Base-by-base conservation (phyloP, 1,284 basidiomycete genomes). In the Apiotrichum siamense region DNA sequence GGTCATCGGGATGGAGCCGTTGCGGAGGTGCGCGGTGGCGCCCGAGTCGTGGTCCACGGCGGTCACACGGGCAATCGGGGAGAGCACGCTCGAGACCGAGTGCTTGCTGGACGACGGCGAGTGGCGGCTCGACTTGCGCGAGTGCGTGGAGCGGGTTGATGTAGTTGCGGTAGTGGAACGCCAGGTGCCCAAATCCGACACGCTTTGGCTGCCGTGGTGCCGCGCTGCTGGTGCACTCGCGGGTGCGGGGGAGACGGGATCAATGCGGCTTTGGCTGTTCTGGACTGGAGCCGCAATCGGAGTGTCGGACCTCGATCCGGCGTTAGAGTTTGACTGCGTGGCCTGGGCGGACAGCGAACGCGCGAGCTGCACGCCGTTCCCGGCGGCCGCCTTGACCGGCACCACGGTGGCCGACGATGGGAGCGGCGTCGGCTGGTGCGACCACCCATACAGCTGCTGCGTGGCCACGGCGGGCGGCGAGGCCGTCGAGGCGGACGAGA, bases 201-300 rank as follows among this genome's bases (percentile, higher is more conserved):
- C 23, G 29, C 54, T 55, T 23, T 51, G 49, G 27, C 49, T 48
- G 15, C 31, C 21, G 29, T 48, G 49, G 25, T 57, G 55, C 7
- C 52, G 49, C 3, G 52, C 48, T 1, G 52, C 43, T n/a, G n/a
- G 36, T 51, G 48, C 0, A 44, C 51, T 1, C 48, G 50, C 3
- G 50, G 48, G 2, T 48, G 32, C 9, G 50, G 51, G 2, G 47
- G n/a, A n/a, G n/a, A n/a, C 50, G 21, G 52, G 49, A 12, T 32
- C 44, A 20, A 38, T 32, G 9, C 38, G 37, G 27, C 27, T 40
- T 25, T 4, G 36, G 17, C n/a, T 43, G 7, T 12, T 12, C 11
- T n/a, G 15, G 29, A 15, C 11, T 31, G 29, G 29, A 31, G 29
- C 15, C 32, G 38, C 42, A 0, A 37, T 49, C 2, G 51, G 47